phyloP scores from a whole-genome alignment of 768 basidiomycete species.

The Lactarius hatsudake region DNA sequence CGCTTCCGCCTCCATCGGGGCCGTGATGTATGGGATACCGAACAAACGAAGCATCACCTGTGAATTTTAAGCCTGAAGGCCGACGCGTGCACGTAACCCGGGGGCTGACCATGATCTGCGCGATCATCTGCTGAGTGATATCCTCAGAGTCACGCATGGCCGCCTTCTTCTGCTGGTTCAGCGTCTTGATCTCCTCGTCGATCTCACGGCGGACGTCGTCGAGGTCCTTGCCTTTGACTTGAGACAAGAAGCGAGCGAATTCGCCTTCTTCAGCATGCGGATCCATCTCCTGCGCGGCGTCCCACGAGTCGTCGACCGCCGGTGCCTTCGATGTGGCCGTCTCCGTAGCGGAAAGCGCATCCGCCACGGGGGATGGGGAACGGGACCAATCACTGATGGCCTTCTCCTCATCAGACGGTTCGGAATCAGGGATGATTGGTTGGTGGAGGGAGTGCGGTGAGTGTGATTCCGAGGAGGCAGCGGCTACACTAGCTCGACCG shows the following conservation, averaged over 20 bases:
- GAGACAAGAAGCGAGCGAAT: conserved; percentile 89
- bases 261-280: conserved; percentile 76
- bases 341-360: conserved; percentile 19
- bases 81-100: neutral
- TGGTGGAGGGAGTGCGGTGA: neutral
- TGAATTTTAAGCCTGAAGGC: neutral
- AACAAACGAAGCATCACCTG: conserved; percentile 90
- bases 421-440: neutral
- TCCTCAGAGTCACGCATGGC: conserved; percentile 95
- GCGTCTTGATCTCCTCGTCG: conserved; percentile 79
- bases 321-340: conserved; percentile 28
- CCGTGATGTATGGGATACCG: conserved; percentile 97
- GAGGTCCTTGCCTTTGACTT: conserved; percentile 84
- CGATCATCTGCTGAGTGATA: conserved; percentile 91
- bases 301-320: conserved; percentile 55
- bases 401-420: conserved; percentile 29
- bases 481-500: neutral
- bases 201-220: conserved; percentile 83
- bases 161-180: conserved; percentile 81
- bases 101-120: conserved; percentile 61
- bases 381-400: conserved; percentile 38
- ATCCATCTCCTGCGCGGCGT: conserved; percentile 86
- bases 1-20: conserved; percentile 99
- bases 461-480: neutral
- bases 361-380: conserved; percentile 36